Evolutionary conservation across 495 filamentous ascomycete genomes (phyloP), one percentile per base, ranked within the genome.

Genomic region (Monascus purpureus): DNA sequence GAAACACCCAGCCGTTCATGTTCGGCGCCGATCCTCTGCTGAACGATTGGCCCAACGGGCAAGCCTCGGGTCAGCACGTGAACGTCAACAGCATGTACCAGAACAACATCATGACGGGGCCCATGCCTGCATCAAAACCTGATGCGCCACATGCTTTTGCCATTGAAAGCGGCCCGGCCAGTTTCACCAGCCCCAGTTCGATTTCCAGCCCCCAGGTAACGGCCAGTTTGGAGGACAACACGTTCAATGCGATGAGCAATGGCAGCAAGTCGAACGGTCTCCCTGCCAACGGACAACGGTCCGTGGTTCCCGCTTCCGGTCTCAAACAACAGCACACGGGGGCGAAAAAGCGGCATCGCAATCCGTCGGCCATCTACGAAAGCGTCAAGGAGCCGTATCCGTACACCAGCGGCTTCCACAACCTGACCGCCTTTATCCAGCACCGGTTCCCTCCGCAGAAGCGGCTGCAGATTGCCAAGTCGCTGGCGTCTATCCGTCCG

Each of bases 321-420:
- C 43, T 58, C 36, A 61, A 43, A 36, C 57, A 61, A 12, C 72
- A 72, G 42, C 50, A 75, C 38, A 52, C 67, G 31, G 35, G 51
- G 19, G 32, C 60, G 5, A 51, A 57, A 33, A 49, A 73, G 39
- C 74, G 70, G 11, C 67, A 65, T 25, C 73, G 73, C 22, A 84
- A 94, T 41, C 78, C 87, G 4, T 85, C 79, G 0, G 66, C 72
- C 15, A 85, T 95, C 39, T 97, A 97, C 57, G 73, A 82, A 33
- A 79, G 72, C 25, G 84, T 97, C 42, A 82, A 77, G 31, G 72
- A 85, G 42, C 85, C 92, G 14, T 95, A 96, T 47, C 72, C 80
- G 6, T 95, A 97, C 47, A 83, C 83, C 1, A 72, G 65, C 33
- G 82, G 83, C 25, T 95, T 94, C 56, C 90, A 97, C 60, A 78